Conservation (phyloP, 345 rosid species). For the Theobroma cacao region DNA sequence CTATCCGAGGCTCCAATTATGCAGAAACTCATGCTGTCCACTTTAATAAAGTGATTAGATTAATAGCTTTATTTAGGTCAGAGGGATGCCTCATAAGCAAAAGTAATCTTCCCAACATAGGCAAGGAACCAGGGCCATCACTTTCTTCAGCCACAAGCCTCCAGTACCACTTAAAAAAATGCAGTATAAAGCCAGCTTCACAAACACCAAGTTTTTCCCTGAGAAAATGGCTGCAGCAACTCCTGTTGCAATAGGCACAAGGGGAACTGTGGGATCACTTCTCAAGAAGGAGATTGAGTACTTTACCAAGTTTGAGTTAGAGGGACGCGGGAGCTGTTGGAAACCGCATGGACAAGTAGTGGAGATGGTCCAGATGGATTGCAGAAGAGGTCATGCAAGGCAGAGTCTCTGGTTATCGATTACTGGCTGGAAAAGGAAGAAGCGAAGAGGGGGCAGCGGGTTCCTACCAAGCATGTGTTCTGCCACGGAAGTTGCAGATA, state of each 20-base stretch:
- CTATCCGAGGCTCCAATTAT: slow-evolving; percentile 31
- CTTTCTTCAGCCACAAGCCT: slow-evolving; percentile 42
- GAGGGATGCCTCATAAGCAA: slow-evolving; percentile 12
- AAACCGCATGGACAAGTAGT: slow-evolving; percentile 24
- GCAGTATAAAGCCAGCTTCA: slow-evolving; percentile 24
- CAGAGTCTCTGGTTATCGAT: slow-evolving; percentile 50
- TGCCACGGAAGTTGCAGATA: slow-evolving; percentile 44
- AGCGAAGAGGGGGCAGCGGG: slow-evolving; percentile 31
- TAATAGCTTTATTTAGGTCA: slow-evolving; percentile 13
- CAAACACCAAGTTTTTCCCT: slow-evolving; percentile 17
- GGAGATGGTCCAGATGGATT: slow-evolving; percentile 22
- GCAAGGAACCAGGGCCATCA: slow-evolving; percentile 15
- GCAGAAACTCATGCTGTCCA: slow-evolving; percentile 43
- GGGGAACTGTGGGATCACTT: slow-evolving; percentile 82
- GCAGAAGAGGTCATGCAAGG: slow-evolving; percentile 33
- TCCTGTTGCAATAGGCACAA: slow-evolving; percentile 71
- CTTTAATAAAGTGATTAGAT: slow-evolving; percentile 29
- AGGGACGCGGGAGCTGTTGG: slow-evolving; percentile 21
- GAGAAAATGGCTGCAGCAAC: slow-evolving; percentile 45
- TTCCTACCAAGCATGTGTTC: slow-evolving; percentile 59
- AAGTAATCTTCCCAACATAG: slow-evolving; percentile 17
- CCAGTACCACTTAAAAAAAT: slow-evolving; percentile 19
- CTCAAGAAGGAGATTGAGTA: slow-evolving; percentile 74
- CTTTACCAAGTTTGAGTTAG: slow-evolving; percentile 43
- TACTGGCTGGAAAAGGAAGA: slow-evolving; percentile 55